Conservation (phyloP, 2,329 filamentous ascomycete genomes). For the Xylaria sp. region DNA sequence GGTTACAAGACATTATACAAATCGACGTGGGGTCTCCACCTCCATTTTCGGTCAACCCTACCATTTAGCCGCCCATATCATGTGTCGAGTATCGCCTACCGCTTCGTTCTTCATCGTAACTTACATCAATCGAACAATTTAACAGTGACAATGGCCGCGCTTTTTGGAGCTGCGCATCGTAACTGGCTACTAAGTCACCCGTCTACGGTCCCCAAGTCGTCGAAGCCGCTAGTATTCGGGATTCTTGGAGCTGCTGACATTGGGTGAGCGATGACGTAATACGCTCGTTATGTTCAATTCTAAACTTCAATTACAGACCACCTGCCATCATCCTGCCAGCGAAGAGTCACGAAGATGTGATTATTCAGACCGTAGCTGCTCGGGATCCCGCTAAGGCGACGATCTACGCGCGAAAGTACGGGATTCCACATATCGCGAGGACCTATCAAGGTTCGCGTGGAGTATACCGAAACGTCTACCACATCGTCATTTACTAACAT, state of each 20-base stretch:
- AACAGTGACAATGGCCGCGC: constrained; percentile 26
- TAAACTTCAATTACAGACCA: constrained; percentile 39
- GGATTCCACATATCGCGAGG: constrained; percentile 55
- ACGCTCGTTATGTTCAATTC: background rate
- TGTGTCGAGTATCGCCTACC: background rate
- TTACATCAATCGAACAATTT: background rate
- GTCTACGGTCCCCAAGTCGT: constrained; percentile 28
- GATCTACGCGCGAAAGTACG: constrained; percentile 56
- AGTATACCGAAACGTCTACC: background rate
- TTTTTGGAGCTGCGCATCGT: constrained; percentile 31
- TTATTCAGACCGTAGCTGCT: constrained; percentile 58
- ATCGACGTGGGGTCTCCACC: background rate
- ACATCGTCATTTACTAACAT: background rate
- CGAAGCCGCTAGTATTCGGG: constrained; percentile 45
- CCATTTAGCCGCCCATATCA: background rate
- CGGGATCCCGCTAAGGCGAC: constrained; percentile 53
- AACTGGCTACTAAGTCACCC: constrained; percentile 36
- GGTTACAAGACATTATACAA: background rate
- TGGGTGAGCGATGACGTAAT: constrained; percentile 38
- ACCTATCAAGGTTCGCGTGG: constrained; percentile 52
- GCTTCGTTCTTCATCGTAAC: background rate
- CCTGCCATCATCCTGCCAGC: constrained; percentile 54
- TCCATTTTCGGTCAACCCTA: background rate
- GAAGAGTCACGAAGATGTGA: constrained; percentile 57
- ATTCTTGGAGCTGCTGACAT: constrained; percentile 50